These are phyloP conservation scores for Durotheca rogersii DNA, from an alignment of 495 filamentous ascomycete genomes.

Conservation along the genomic window DNA sequence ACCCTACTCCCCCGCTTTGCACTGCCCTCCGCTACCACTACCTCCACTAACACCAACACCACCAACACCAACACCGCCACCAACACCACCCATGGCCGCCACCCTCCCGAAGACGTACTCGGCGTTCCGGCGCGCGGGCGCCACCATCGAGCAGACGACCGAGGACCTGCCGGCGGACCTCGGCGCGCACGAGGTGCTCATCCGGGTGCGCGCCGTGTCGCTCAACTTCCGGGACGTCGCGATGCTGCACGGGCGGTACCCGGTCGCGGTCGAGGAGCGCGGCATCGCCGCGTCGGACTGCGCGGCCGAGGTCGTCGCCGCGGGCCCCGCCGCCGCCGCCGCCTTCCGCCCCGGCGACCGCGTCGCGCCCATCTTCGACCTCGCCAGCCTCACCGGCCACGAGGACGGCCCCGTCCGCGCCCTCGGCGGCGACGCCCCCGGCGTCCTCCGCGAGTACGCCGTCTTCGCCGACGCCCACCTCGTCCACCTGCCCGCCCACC, in stretches of 20 bases:
- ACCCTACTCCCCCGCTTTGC: too few relatives aligned
- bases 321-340: slow-evolving; percentile 37
- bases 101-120: neutral
- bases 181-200: slow-evolving; percentile 40
- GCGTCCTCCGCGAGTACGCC: slow-evolving; percentile 37
- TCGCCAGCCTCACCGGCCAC: slow-evolving; percentile 20
- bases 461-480: slow-evolving; percentile 32
- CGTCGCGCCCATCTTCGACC: slow-evolving; percentile 24
- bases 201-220: slow-evolving; percentile 49
- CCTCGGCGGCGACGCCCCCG: slow-evolving; percentile 33
- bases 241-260: slow-evolving; percentile 39
- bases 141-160: too few relatives aligned
- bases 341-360: slow-evolving; percentile 37
- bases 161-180: neutral
- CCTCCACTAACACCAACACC: too few relatives aligned
- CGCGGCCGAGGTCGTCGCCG: slow-evolving; percentile 47
- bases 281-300: slow-evolving; percentile 41
- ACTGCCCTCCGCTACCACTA: too few relatives aligned
- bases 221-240: slow-evolving; percentile 54
- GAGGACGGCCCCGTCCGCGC: neutral
- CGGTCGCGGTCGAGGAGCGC: slow-evolving; percentile 8
- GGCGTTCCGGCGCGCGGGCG: neutral
- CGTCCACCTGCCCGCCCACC: slow-evolving; percentile 31
- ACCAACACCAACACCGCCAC: too few relatives aligned
- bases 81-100: neutral